These are phyloP conservation scores for Talaromyces ruber DNA, from an alignment of 495 filamentous ascomycete genomes.

Conservation along the genomic window DNA sequence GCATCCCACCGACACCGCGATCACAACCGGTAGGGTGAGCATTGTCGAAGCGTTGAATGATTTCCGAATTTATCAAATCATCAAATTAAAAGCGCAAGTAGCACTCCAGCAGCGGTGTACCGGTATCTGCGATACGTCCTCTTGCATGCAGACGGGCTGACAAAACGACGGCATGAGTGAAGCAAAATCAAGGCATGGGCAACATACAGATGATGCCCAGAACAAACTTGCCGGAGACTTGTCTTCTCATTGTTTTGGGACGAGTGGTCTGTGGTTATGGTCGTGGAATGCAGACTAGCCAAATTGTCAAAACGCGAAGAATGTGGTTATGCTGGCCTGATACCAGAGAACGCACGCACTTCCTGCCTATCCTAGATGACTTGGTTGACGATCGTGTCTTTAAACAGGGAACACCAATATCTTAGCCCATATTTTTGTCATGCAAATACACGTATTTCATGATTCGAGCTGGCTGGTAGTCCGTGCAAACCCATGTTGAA, in stretches of 20 bases:
- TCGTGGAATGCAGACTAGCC: slow-evolving; percentile 3
- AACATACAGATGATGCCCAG: not conserved
- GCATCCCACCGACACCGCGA: slow-evolving; percentile 35
- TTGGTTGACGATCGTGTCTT: not conserved
- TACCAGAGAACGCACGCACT: too few species aligned
- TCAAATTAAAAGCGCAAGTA: not conserved
- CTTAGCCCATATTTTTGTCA: not conserved
- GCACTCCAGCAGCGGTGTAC: not conserved
- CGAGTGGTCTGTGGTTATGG: not conserved
- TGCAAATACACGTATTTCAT: not conserved
- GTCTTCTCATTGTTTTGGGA: not conserved
- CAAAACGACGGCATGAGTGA: not conserved
- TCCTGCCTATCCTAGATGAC: not conserved
- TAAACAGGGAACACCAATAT: not conserved
- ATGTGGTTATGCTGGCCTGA: not conserved
- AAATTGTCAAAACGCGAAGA: slow-evolving; percentile 1
- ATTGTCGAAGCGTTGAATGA: slow-evolving; percentile 16
- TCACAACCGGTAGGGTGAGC: slow-evolving; percentile 25
- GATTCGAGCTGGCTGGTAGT: not conserved
- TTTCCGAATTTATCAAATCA: not conserved
- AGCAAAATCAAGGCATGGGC: not conserved
- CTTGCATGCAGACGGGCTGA: not conserved
- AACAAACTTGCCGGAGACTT: not conserved
- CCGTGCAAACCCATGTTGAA: not conserved
- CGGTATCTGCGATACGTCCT: not conserved